Conservation (phyloP, 2,329 filamentous ascomycete species). For the Plenodomus tracheiphilus region DNA sequence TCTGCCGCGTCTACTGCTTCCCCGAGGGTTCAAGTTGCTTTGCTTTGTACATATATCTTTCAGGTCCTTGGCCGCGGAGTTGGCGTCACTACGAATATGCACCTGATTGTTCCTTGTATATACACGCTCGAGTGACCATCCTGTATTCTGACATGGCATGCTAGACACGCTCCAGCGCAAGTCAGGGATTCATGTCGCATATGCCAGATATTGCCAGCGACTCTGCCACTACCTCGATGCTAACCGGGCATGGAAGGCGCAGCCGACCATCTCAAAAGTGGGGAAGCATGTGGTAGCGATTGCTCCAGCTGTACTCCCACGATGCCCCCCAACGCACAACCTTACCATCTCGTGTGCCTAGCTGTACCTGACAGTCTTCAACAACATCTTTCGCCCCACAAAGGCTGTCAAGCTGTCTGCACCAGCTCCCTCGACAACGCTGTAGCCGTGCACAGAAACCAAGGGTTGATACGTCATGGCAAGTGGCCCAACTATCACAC, state of each 20-base stretch:
- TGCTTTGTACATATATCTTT: background rate
- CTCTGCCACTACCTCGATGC: background rate
- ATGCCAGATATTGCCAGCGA: too few relatives aligned
- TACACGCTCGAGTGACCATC: background rate
- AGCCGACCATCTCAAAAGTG: conserved; percentile 19
- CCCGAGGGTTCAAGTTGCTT: background rate
- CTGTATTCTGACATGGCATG: too few relatives aligned
- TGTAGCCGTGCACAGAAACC: too few relatives aligned
- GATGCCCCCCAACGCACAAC: background rate
- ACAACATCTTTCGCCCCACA: too few relatives aligned
- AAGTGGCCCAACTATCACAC: background rate
- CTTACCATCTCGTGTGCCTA: background rate
- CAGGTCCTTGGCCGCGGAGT: background rate
- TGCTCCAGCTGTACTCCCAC: background rate
- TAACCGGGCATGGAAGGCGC: conserved; percentile 19
- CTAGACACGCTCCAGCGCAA: too few relatives aligned
- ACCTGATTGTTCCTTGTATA: background rate
- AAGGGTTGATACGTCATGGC: too few relatives aligned
- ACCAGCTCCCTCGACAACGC: too few relatives aligned
- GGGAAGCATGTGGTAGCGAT: conserved; percentile 9
- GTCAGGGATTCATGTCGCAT: too few relatives aligned
- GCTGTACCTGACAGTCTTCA: too few relatives aligned
- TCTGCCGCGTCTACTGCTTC: background rate
- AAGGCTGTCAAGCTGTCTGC: too few relatives aligned
- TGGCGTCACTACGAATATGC: background rate